Evolutionary conservation across 331 rosid genomes (phyloP), one percentile per base, ranked within the genome.

Genomic region (Pyrus hybrid): DNA sequence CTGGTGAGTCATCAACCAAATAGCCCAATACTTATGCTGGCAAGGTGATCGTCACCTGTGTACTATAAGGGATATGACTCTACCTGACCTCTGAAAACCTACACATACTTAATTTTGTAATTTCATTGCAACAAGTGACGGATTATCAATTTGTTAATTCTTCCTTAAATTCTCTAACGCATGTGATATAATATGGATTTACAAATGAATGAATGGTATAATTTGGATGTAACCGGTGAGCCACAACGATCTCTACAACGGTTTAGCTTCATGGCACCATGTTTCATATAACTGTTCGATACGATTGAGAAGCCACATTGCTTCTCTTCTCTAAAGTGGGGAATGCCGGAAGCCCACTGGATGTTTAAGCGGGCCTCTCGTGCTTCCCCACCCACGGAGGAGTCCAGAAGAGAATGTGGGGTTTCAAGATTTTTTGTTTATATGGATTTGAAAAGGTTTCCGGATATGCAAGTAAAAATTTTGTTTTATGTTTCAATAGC

Each of bases 81-180:
- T 70, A 28, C 71, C 82, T 63, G 79, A 63, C 80, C 76, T 81
- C 78, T 75, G 53, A 29, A 80, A 74, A 67, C 82, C 61, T 74
- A 61, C 82, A 47, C 69, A 75, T 87, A 69, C 77, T 82, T 75
- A 68, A 65, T 62, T 63, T 58, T 84, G 83, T 68, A 62, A 79
- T 35, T 72, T 58, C 13, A 29, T n/a, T 77, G 90, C 83, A 86
- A 80, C 83, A 45, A 78, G 73, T 63, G 67, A 70, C 62, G 75
- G 76, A 74, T 83, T 79, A 30, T 56, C 71, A 53, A 82, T 87
- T 88, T 74, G 83, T 82, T 84, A 25, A 88, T 86, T 89, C 84
- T 79, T 88, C 82, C 86, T 93, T 93, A 87, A 84, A 86, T 74
- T 80, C 86, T 77, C 26, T 63, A 83, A 82, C 79, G 67, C 66